Evolutionary conservation across 139 green algal species (phyloP).

Genomic region (Tetradesmus lagerheimii): DNA sequence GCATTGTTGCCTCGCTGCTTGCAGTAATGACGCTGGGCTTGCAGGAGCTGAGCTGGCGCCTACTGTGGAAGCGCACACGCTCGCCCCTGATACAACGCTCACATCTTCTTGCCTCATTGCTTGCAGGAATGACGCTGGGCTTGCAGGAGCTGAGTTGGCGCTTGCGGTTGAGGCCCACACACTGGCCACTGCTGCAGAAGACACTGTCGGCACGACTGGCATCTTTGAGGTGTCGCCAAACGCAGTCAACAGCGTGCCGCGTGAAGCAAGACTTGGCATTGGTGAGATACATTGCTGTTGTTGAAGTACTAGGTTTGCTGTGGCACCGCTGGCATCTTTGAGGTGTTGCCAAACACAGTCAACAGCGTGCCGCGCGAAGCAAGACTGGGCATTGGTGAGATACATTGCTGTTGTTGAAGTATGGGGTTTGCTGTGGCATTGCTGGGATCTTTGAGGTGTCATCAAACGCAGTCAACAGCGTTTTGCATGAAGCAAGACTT

Average conservation of each 20-base stretch:
- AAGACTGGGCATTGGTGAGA: constrained; percentile 73
- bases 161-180: constrained; percentile 79
- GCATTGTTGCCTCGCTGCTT: no score
- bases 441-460: constrained; percentile 46
- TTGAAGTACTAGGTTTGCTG: neutral
- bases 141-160: constrained; percentile 93
- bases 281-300: constrained; percentile 41
- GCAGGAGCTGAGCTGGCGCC: constrained; percentile 48
- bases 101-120: no score
- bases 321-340: constrained; percentile 46
- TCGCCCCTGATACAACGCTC: no score
- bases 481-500: constrained; percentile 80
- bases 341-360: constrained; percentile 64
- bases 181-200: constrained; percentile 70
- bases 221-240: constrained; percentile 83
- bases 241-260: constrained; percentile 93
- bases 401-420: neutral
- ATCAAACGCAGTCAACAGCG: constrained; percentile 86
- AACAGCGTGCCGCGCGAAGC: constrained; percentile 91
- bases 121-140: constrained; percentile 86
- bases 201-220: constrained; percentile 91
- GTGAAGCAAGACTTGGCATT: constrained; percentile 78
- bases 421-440: neutral
- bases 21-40: constrained; percentile 84
- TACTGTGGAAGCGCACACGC: no score